Evolutionary conservation across 2,329 filamentous ascomycete genomes (phyloP), one percentile per base, ranked within the genome.

Genomic region (Claviceps paspali): DNA sequence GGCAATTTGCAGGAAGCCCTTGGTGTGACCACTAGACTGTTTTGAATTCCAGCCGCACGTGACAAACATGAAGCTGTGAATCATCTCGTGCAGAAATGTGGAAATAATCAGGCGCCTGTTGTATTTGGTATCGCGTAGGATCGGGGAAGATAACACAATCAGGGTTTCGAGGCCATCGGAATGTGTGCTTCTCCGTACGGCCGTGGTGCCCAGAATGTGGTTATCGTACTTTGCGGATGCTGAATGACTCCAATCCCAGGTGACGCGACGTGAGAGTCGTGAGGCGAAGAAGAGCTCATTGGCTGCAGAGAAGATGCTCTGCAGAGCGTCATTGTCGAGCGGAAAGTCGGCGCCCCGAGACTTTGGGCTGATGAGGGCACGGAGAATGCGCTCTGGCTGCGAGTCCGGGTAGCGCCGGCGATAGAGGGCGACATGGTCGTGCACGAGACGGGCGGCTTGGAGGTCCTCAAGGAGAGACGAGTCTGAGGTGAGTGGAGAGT

Each of bases 61-160:
- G 39, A 79, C 67, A 45, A 79, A 79, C 12, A 79, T 58, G 48
- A 76, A 79, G 53, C 73, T 74, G 54, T 79, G 75, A 33, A 79
- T 74, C 46, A 79, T 65, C 54, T 80, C 76, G 49, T 79, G 76
- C 33, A 80, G 49, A 43, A 80, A 78, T 0, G 75, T 76, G 6
- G 70, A 73, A 34, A 79, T 75, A 38, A 79, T 62, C 12, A 79
- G 60, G 6, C 72, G 62, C 5, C 74, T 59, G 49, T 73, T 75
- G 52, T 74, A 79, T 34, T 59, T 62, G 11, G 54, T 61, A 43
- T 70, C 62, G 28, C 59, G 60, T n/a, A 79, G 61, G 11, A 79
- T 73, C 0, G 71, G 67, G 2, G 64, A 62, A 4, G 73, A 78
- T 10, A 79, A 57, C 4, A 76, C 66, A 35, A 80, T 75, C 19